Evolutionary conservation across 208 protist species (phyloP), one percentile per base, ranked within the genome.

Genomic region (Trypanosoma grayi): DNA sequence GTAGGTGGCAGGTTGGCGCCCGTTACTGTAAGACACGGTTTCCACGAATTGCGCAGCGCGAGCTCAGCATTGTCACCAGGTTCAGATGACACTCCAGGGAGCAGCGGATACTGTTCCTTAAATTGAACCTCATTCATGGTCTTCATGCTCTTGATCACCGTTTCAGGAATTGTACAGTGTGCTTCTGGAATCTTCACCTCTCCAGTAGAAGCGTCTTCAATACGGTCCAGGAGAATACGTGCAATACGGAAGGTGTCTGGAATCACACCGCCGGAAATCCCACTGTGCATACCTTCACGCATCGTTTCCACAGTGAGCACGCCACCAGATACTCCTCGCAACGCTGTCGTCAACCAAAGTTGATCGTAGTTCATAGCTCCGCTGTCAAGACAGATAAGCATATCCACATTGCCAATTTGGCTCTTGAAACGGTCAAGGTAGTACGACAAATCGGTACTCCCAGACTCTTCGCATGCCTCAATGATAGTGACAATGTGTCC

Each of bases 321-420:
- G 40, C 94, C 96, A 41, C 60, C 77, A 2, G 80, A 54, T 8
- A 97, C 66, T 33, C 97, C 97, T 52, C 97, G 89, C 31, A 98
- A 76, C 5, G 91, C 95, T 10, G 87, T 94, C 44, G 94, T 98
- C 25, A 97, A 77, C 95, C 94, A 99, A 28, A 98, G 51, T 66
- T 97, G 85, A n/a, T 97, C 81, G 64, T 98, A 98, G 62, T 97
- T 97, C 53, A 92, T 76, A 55, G 70, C 77, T 46, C 96, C 97
- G 69, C 79, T 91, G 76, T 98, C 97, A 14, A 98, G 75, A 69
- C 94, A 98, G n/a, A 98, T 73, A 62, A 98, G 85, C 5, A 98
- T 65, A 48, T 88, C 79, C 22, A 92, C 75, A 56, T 83, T 78
- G 9, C 90, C 90, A 41, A 97, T 94, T 11, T 63, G 60, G 24